A percentile compares a stretch with the other conserved stretches of the same genome.
Conservation (phyloP, 495 filamentous ascomycete species). For the Pseudotulostoma volvatum region DNA sequence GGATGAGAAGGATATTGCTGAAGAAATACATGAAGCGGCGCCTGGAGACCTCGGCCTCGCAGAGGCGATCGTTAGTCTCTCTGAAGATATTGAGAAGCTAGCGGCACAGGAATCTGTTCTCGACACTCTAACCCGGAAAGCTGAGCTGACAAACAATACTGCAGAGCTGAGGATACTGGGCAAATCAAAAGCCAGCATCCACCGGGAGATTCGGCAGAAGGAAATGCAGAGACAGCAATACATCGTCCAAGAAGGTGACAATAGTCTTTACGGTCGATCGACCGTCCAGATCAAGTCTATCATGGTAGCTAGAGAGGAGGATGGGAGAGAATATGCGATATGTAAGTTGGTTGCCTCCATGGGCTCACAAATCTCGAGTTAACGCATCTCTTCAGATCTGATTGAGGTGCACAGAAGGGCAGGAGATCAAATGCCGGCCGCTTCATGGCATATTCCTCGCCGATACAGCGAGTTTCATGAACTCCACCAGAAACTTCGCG, state of each 20-base stretch:
- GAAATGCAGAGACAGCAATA: conserved; percentile 96
- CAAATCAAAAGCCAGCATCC: conserved; percentile 85
- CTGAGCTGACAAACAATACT: conserved; percentile 90
- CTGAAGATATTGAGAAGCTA: conserved; percentile 78
- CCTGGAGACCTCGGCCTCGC: conserved; percentile 88
- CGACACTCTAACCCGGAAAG: conserved; percentile 81
- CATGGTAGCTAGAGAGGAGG: conserved; percentile 78
- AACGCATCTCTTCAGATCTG: conserved; percentile 35
- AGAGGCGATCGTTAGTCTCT: conserved; percentile 76
- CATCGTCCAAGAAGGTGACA: conserved; percentile 93
- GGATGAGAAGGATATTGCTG: conserved; percentile 38
- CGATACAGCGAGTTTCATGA: conserved; percentile 96
- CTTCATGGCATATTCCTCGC: conserved; percentile 62
- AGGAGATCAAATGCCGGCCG: conserved; percentile 75
- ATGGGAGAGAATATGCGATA: conserved; percentile 83
- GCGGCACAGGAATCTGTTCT: conserved; percentile 77
- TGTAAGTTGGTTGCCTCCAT: conserved; percentile 31
- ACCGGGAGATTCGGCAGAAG: conserved; percentile 82
- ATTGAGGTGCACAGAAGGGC: conserved; percentile 82
- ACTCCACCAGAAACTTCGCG: conserved; percentile 74
- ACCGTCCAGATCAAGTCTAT: conserved; percentile 79
- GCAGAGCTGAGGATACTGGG: conserved; percentile 82
- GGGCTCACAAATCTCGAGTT: conserved; percentile 5
- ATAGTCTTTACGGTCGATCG: conserved; percentile 86
- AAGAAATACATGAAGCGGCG: conserved; percentile 85